A percentile compares a stretch with the other conserved stretches of the same genome.
These are phyloP conservation scores for Trichosporon faecale DNA, from an alignment of 1,284 basidiomycete genomes.

Conservation along the genomic window DNA sequence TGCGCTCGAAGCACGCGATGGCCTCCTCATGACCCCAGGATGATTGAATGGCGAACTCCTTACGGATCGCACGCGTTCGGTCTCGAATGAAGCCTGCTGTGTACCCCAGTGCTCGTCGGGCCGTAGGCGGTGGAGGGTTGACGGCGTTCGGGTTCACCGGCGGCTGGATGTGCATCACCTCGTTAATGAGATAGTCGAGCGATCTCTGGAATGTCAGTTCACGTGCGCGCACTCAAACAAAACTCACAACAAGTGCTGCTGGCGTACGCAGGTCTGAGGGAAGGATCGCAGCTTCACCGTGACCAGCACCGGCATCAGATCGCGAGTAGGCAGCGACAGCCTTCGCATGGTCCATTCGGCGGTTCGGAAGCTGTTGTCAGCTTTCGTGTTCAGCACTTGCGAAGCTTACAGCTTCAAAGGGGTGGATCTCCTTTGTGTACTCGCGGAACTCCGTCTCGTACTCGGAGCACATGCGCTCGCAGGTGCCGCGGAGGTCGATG, in stretches of 20 bases:
- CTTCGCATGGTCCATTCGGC: conserved; percentile 72
- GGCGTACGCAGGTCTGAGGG: conserved; percentile 92
- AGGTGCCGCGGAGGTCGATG: conserved; percentile 84
- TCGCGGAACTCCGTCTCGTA: conserved; percentile 90
- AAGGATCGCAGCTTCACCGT: conserved; percentile 58
- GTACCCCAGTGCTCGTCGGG: conserved; percentile 59
- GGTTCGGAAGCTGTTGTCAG: conserved; percentile 51
- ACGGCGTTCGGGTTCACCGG: conserved; percentile 28
- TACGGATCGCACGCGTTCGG: conserved; percentile 82
- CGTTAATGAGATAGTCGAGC: conserved; percentile 85
- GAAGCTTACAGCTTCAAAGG: conserved; percentile 77
- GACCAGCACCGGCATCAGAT: conserved; percentile 66
- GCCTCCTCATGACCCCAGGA: conserved; percentile 67
- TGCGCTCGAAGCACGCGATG: conserved; percentile 88
- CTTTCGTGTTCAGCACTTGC: background rate
- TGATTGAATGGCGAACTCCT: conserved; percentile 93
- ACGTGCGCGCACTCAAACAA: background rate
- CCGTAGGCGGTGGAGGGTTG: conserved; percentile 29
- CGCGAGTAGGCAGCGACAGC: conserved; percentile 95
- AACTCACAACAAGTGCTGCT: conserved; percentile 67
- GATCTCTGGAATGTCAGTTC: conserved; percentile 62
- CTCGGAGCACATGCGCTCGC: conserved; percentile 88
- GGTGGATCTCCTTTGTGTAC: conserved; percentile 80
- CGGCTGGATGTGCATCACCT: conserved; percentile 64
- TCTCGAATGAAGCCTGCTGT: conserved; percentile 74